Conservation (phyloP, 176 grass and related monocot species). For the bread wheat (Triticum aestivum) region IWGSC_CS_RefSeq_v2.1 NC_057810.1:669330027-669330526, state of each 20-base stretch:
- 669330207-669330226: slow-evolving; percentile 36
- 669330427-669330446: background rate
- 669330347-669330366: background rate
- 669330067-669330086: slow-evolving; percentile 44
- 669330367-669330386: background rate
- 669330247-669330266: background rate
- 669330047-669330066: slow-evolving; percentile 68
- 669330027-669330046: slow-evolving; percentile 89
- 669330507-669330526: slow-evolving; percentile 23
- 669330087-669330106: slow-evolving; percentile 24
- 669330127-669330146: background rate
- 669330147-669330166: background rate
- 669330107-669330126: slow-evolving; percentile 20
- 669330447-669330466: background rate
- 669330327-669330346: slow-evolving; percentile 3
- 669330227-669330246: background rate
- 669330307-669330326: slow-evolving; percentile 27
- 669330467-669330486: slow-evolving; percentile 46
- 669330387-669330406: background rate
- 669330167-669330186: background rate
- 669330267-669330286: background rate
- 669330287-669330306: background rate
- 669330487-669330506: slow-evolving; percentile 44
- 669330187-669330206: slow-evolving; percentile 29
- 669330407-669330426: background rate